These are phyloP conservation scores for Urostyla sp. DNA, from an alignment of 73 alveolate species.

Conservation along the genomic window DNA sequence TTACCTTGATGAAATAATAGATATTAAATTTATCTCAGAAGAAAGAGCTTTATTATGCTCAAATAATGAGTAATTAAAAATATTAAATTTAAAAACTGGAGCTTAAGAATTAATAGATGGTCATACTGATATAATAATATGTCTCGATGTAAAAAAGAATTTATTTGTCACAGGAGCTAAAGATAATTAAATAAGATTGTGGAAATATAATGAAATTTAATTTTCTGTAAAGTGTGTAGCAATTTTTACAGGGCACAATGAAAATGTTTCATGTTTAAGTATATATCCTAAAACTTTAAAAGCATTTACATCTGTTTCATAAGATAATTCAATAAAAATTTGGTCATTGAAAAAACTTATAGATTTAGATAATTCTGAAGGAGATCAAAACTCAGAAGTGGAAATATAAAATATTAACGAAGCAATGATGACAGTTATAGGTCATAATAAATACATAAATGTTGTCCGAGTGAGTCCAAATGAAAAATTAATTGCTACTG, in stretches of 20 bases:
- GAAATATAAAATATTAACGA: slow-evolving; percentile 63
- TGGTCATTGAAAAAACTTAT: slow-evolving; percentile 74
- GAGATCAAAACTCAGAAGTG: too few relatives aligned
- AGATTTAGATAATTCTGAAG: slow-evolving; percentile 12
- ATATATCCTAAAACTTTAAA: slow-evolving; percentile 75
- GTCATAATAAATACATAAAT: slow-evolving; percentile 94
- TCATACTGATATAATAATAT: slow-evolving; percentile 94
- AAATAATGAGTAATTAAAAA: slow-evolving; percentile 78
- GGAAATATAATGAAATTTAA: slow-evolving; percentile 75
- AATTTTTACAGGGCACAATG: slow-evolving; percentile 89
- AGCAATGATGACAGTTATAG: slow-evolving; percentile 83
- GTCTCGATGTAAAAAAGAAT: slow-evolving; percentile 77
- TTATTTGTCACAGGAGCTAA: slow-evolving; percentile 90
- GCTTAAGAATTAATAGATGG: slow-evolving; percentile 76
- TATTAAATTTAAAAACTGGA: slow-evolving; percentile 74
- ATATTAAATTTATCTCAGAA: slow-evolving; percentile 67
- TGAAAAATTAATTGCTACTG: slow-evolving; percentile 91
- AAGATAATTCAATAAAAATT: slow-evolving; percentile 89
- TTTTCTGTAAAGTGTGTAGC: slow-evolving; percentile 66
- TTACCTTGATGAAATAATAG: slow-evolving; percentile 87
- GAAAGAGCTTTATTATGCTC: slow-evolving; percentile 74
- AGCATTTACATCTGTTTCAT: slow-evolving; percentile 78
- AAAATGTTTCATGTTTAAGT: slow-evolving; percentile 81
- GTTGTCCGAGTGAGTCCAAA: slow-evolving; percentile 94
- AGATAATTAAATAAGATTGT: slow-evolving; percentile 90